A percentile compares a stretch with the other conserved stretches of the same genome.
Evolutionary conservation across 805 yeast species (phyloP).

Genomic region (Metschnikowia amazonensis): DNA sequence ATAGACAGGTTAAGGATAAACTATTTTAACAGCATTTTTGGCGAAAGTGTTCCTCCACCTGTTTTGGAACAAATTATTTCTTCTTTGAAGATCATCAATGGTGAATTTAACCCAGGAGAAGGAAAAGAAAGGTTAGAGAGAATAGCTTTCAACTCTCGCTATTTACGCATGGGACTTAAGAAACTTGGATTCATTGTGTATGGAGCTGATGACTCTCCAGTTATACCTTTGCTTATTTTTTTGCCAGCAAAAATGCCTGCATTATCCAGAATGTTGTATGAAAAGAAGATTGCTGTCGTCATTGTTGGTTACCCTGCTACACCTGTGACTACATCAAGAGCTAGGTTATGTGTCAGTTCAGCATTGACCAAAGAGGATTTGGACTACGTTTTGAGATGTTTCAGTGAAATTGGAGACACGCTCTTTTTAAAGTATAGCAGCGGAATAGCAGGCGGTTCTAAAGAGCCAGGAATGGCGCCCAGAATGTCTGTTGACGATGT

Average conservation of each 20-base stretch:
- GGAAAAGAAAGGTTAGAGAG: conserved; percentile 88
- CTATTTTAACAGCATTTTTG: conserved; percentile 68
- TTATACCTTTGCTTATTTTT: conserved; percentile 81
- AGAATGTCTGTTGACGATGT: conserved; percentile 80
- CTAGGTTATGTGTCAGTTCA: conserved; percentile 87
- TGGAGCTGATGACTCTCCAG: conserved; percentile 97
- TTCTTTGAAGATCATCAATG: conserved; percentile 73
- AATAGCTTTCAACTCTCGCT: conserved; percentile 93
- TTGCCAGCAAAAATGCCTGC: conserved; percentile 95
- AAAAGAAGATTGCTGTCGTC: conserved; percentile 84
- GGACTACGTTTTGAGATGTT: conserved; percentile 68
- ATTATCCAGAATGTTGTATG: conserved; percentile 75
- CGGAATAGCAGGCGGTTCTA: conserved; percentile 72
- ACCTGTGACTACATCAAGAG: conserved; percentile 83
- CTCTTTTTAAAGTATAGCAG: conserved; percentile 72
- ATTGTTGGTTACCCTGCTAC: conserved; percentile 98
- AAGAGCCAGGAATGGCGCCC: conserved; percentile 51
- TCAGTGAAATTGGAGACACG: conserved; percentile 75
- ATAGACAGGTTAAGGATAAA: conserved; percentile 73
- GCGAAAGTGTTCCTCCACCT: conserved; percentile 89
- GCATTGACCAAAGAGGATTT: conserved; percentile 92
- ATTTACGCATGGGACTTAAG: conserved; percentile 83
- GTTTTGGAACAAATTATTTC: conserved; percentile 84
- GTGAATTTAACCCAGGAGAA: conserved; percentile 86
- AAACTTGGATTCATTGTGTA: conserved; percentile 90